Evolutionary conservation across 2,329 filamentous ascomycete species (phyloP).

Genomic region (Apiospora arundinis): DNA sequence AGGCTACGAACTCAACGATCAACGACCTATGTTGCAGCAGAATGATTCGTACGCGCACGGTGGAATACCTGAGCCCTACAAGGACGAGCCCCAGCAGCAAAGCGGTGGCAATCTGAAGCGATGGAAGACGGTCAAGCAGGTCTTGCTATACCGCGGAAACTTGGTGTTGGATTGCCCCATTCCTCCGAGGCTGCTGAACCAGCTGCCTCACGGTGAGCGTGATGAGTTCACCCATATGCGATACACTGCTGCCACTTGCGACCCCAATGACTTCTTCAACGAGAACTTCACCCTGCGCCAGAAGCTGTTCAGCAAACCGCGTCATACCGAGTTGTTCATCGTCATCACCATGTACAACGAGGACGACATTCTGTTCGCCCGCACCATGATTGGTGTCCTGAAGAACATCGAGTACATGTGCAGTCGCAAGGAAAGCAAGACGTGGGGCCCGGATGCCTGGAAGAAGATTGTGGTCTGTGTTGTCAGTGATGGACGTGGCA

Average conservation of each 20-base stretch:
- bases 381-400: conserved; percentile 99
- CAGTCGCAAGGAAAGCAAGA: conserved; percentile 86
- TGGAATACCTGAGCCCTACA: conserved; percentile 48
- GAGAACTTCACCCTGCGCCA: conserved; percentile 93
- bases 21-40: conserved; percentile 76
- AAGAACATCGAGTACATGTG: conserved; percentile 98
- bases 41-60: conserved; percentile 54
- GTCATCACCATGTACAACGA: conserved; percentile 99
- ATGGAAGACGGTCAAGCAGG: conserved; percentile 99
- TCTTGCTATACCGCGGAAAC: conserved; percentile 96
- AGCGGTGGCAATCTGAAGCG: conserved; percentile 71
- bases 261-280: conserved; percentile 90
- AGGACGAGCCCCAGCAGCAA: conserved; percentile 50
- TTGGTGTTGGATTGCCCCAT: conserved; percentile 96
- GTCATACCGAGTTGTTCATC: conserved; percentile 95
- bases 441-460: conserved; percentile 97
- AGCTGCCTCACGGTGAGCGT: conserved; percentile 88
- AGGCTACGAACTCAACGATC: conserved; percentile 75
- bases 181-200: conserved; percentile 83
- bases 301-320: conserved; percentile 79
- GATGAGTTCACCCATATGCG: conserved; percentile 95
- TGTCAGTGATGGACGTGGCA: conserved; percentile 90
- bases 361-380: conserved; percentile 93
- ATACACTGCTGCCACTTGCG: conserved; percentile 97
- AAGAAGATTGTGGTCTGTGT: conserved; percentile 99